Base-by-base conservation (phyloP, 108 stramenopile genomes). In the Aurantiochytrium sp. region DNA sequence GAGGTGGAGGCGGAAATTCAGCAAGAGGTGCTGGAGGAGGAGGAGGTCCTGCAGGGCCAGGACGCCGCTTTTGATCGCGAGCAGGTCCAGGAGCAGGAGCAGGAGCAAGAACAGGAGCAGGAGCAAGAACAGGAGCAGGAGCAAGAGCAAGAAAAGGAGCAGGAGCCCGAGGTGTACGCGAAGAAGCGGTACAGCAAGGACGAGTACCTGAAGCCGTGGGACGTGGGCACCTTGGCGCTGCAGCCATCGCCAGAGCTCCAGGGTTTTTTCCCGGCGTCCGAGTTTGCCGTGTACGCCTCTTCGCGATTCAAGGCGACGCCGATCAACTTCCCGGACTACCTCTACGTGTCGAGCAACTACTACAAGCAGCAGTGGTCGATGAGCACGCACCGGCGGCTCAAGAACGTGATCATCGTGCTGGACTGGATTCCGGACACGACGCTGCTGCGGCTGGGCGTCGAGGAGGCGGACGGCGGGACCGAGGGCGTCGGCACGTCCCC, bases 331-430 rank as follows among this genome's bases (percentile, higher is more conserved):
- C 73, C 85, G 24, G 50, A 85, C 19, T 53, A 53, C 24, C 30
- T 85, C 21, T 52, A 94, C 90, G 87, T 98, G 53, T 96, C 96
- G 8, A 96, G 95, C 54, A 99, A 99, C 93, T 96, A 98, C 92
- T 99, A 97, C 89, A 94, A 98, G 55, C 93, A 92, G 65, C 89
- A 89, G 37, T 99, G 99, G 99, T 94, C 95, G 48, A 91, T 96
- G 54, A 96, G 95, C 90, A 97, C 97, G 17, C 96, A 96, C 92
- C 93, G 98, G 4, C 95, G 98, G 32, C 89, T 99, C 69, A 98
- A 99, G 93, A 99, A 98, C 93, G 95, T 98, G 21, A 97, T 99
- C 55, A 95, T 98, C 6, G 92, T 97, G 19, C 93, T 99, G 96
- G 98, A 98, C 88, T 98, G 90, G 89, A 89, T 89, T 32, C 93